These are phyloP conservation scores for Mycena galopus DNA, from an alignment of 768 basidiomycete genomes.

Conservation along the genomic window DNA sequence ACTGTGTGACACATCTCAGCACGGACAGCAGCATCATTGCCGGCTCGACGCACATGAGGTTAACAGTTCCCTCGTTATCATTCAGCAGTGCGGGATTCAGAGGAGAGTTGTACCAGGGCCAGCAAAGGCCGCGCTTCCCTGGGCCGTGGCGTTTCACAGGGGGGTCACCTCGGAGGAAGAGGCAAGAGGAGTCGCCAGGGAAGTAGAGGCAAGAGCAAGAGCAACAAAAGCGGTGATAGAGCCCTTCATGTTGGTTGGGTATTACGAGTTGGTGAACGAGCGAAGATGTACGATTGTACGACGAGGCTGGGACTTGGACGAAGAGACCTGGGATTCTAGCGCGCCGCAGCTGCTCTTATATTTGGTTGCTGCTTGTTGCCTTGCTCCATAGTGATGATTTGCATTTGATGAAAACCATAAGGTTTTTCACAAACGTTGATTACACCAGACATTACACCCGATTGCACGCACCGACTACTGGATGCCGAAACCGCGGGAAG, in stretches of 20 bases:
- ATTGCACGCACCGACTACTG: too few species aligned
- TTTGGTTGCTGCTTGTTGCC: not conserved
- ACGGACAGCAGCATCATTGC: not conserved
- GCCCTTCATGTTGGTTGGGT: not conserved
- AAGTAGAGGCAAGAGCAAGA: not conserved
- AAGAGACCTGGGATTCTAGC: not conserved
- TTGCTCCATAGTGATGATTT: not conserved
- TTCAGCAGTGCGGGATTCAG: not conserved
- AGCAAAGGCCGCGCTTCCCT: not conserved
- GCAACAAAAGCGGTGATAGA: not conserved
- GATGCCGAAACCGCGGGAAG: too few species aligned
- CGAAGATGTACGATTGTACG: not conserved
- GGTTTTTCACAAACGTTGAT: not conserved
- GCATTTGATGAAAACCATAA: not conserved
- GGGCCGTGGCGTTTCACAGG: slow-evolving; percentile 2
- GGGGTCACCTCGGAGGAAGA: not conserved
- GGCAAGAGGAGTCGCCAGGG: not conserved
- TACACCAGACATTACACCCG: too few species aligned
- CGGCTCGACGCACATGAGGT: not conserved
- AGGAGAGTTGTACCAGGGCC: not conserved
- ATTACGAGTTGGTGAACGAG: not conserved
- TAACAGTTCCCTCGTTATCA: not conserved
- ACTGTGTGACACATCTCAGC: slow-evolving; percentile 30
- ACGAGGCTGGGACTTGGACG: not conserved
- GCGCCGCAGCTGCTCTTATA: not conserved